Conservation (phyloP, 208 protist species). For the Wallacemonas rigidus region DNA sequence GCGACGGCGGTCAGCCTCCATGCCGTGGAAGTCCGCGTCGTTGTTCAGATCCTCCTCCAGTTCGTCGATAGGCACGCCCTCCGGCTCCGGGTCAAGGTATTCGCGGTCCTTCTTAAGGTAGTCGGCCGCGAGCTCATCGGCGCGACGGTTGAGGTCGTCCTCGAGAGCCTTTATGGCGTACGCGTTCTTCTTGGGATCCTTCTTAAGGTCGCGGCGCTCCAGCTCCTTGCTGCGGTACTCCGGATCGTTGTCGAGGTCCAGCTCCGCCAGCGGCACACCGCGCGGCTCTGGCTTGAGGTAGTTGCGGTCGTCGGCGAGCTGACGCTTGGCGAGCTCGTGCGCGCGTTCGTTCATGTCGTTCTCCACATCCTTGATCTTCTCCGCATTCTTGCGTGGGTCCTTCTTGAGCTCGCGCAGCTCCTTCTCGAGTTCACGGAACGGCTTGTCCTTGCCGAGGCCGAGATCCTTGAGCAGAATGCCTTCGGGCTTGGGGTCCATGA, state of each 20-base stretch:
- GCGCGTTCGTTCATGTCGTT: conserved; percentile 58
- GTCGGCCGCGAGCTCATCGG: conserved; percentile 55
- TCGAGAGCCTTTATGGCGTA: conserved; percentile 46
- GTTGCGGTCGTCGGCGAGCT: conserved; percentile 49
- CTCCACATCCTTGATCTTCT: conserved; percentile 49
- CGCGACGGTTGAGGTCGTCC: conserved; percentile 62
- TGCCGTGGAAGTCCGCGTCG: conserved; percentile 62
- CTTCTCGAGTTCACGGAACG: conserved; percentile 58
- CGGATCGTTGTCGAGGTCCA: conserved; percentile 66
- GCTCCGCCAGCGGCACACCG: conserved; percentile 58
- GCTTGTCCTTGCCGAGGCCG: conserved; percentile 53
- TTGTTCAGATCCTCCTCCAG: conserved; percentile 56
- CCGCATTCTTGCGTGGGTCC: conserved; percentile 46
- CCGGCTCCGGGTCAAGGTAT: conserved; percentile 72
- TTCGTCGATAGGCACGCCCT: conserved; percentile 70
- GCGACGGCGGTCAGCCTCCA: conserved; percentile 55
- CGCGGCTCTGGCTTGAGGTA: conserved; percentile 76
- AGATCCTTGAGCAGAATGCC: conserved; percentile 63
- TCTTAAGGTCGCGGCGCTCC: conserved; percentile 53
- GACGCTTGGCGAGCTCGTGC: conserved; percentile 49
- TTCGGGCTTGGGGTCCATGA: conserved; percentile 57
- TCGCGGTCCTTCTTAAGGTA: conserved; percentile 69
- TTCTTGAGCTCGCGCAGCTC: conserved; percentile 47
- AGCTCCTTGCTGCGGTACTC: conserved; percentile 58
- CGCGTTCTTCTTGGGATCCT: conserved; percentile 30